Evolutionary conservation across 495 filamentous ascomycete genomes (phyloP), one percentile per base, ranked within the genome.

Genomic region (Talaromyces wortmannii): DNA sequence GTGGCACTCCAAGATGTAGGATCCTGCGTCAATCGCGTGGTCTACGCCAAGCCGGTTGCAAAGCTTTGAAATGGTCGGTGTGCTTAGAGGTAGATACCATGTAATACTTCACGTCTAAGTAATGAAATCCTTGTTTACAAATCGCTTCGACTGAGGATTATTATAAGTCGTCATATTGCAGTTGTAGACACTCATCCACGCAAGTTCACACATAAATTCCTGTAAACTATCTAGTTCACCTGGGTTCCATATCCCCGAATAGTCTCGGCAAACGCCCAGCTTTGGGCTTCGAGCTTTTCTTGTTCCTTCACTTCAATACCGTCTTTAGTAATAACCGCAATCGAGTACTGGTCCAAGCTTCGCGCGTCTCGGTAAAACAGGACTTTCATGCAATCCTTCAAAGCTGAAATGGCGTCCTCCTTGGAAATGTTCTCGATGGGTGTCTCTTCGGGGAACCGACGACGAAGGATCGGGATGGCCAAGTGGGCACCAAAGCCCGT

Each of bases 371-470:
- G 81, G 77, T 98, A 98, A 78, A 91, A 98, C 54, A 98, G 79
- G 55, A 97, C 92, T 80, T 97, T 97, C 88, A 98, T 90, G 68
- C 90, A 95, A 71, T 96, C 88, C 74, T 86, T 86, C 55, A 97
- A 73, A 12, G 89, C 80, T 29, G 82, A 77, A 48, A 96, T 78
- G 44, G 94, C 94, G 69, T 87, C 66, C 63, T 97, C 92, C 62
- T 82, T 81, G 45, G 76, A 87, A 54, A 97, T 74, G 46, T 78
- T 69, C 56, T 80, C 79, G 23, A 88, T 84, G 32, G 86, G 76
- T 50, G 68, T 85, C 70, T 96, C 94, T 64, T 95, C 90, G 15
- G 87, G 88, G 45, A 88, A 89, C 53, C 86, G 70, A 56, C 83
- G 81, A 60, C 94, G 84, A 75, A 98, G 79, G 57, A 98, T 86